Evolutionary conservation across 1,284 basidiomycete species (phyloP).

Genomic region (Ustilago tritici): DNA sequence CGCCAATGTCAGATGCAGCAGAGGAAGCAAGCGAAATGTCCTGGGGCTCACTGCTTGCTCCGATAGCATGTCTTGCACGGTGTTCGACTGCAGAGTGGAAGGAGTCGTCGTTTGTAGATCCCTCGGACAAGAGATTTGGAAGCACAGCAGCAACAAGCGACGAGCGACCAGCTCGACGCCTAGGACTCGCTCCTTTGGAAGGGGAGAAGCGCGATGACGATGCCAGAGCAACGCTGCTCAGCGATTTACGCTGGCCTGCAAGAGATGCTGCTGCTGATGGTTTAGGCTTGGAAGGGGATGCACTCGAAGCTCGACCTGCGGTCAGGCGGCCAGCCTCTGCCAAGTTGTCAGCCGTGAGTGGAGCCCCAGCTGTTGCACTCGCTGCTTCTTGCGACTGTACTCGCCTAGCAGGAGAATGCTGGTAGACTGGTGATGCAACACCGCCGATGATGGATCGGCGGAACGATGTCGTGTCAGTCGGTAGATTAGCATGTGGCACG

Average conservation of each 20-base stretch:
- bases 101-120: slow-evolving; percentile 40
- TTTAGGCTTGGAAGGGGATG: slow-evolving; percentile 39
- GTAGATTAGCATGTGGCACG: slow-evolving; percentile 8
- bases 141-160: slow-evolving; percentile 53
- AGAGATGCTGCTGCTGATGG: slow-evolving; percentile 2
- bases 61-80: slow-evolving; percentile 15
- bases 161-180: slow-evolving; percentile 42
- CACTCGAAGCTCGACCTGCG: slow-evolving; percentile 31
- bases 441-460: slow-evolving; percentile 61
- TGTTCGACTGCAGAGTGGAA: slow-evolving; percentile 50
- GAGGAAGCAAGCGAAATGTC: slow-evolving; percentile 40
- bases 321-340: slow-evolving; percentile 26
- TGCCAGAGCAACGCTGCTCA: slow-evolving; percentile 30
- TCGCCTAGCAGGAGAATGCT: slow-evolving; percentile 55
- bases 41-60: slow-evolving; percentile 29
- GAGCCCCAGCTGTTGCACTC: slow-evolving; percentile 17
- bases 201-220: slow-evolving; percentile 37
- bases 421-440: slow-evolving; percentile 52
- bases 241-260: slow-evolving; percentile 42
- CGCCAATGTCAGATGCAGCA: slow-evolving; percentile 28
- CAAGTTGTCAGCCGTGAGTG: slow-evolving; percentile 43
- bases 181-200: slow-evolving; percentile 23
- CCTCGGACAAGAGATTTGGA: slow-evolving; percentile 30
- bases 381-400: slow-evolving; percentile 29
- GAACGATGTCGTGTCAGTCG: slow-evolving; percentile 47